Evolutionary conservation across 495 filamentous ascomycete genomes (phyloP), one percentile per base, ranked within the genome.

Genomic region (Daldinia childiae): DNA sequence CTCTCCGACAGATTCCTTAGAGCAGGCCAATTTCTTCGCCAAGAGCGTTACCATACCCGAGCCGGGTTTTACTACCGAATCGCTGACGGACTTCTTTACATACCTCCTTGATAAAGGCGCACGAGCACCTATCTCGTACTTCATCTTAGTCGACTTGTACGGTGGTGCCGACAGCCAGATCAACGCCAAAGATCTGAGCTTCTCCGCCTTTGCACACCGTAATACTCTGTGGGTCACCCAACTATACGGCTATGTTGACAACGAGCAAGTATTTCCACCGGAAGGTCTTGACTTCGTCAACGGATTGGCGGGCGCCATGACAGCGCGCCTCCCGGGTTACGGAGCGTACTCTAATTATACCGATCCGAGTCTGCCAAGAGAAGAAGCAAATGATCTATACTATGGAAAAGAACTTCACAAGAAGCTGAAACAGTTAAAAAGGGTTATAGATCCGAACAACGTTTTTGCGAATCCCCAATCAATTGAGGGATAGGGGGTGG

Each of bases 321-420:
- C 78, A n/a, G 76, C 72, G 1, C 61, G 72, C 9, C 36, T 68
- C n/a, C 58, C 34, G 3, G 15, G 30, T 3, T 83, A 80, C 38
- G 69, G 68, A 8, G 84, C 84, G 0, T 92, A 91, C 72, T 79
- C 85, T 3, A 90, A 90, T 60, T 90, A 90, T 74, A 82, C 89
- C 11, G 90, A 92, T 73, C 84, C 88, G 0, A 81, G 75, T 14
- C 63, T 89, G 45, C 74, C 71, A 26, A 65, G 86, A 38, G 70
- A 78, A 29, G 68, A 78, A 27, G 83, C 85, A 0, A 80, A 83
- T 29, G 64, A 68, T 55, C 50, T 81, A 58, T 87, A 87, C 72
- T 90, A 86, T 71, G 85, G 86, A 1, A 19, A 64, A 0, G 65
- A 67, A 17, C 66, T 81, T 5, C 82, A 82, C 64, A 71, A 41